These are phyloP conservation scores for Melaleuca quinquenervia DNA, from an alignment of 345 rosid genomes.

Conservation along the genomic window DNA sequence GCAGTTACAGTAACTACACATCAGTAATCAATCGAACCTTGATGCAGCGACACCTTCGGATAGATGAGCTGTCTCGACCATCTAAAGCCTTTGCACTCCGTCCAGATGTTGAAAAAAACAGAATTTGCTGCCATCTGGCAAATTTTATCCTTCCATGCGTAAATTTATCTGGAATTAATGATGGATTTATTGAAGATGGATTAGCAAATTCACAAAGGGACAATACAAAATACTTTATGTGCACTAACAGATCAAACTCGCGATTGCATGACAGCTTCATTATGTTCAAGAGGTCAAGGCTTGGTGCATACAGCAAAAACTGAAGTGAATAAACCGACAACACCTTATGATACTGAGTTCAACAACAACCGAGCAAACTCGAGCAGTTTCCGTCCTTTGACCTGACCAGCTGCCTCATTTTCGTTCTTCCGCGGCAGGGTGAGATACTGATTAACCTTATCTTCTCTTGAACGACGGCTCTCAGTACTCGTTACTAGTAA, in stretches of 20 bases:
- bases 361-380: not conserved
- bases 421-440: not conserved
- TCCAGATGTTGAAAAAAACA: conserved; percentile 1
- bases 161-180: not conserved
- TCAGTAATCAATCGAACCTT: not conserved
- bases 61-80: not conserved
- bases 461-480: not conserved
- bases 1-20: not conserved
- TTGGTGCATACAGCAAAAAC: not conserved
- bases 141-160: not conserved
- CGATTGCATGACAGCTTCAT: not conserved
- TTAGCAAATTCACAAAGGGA: not conserved
- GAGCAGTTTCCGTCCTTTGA: not conserved
- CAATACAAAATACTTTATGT: not conserved
- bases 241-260: not conserved
- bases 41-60: not conserved
- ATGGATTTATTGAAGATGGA: not conserved
- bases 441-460: not conserved
- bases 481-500: not conserved
- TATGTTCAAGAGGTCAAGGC: not conserved
- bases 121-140: not conserved
- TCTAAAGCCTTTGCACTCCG: conserved; percentile 6
- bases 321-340: not conserved
- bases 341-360: not conserved
- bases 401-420: not conserved